Evolutionary conservation across 371 early-diverging fungal genomes (phyloP).

Genomic region (Mortierella sp.): DNA sequence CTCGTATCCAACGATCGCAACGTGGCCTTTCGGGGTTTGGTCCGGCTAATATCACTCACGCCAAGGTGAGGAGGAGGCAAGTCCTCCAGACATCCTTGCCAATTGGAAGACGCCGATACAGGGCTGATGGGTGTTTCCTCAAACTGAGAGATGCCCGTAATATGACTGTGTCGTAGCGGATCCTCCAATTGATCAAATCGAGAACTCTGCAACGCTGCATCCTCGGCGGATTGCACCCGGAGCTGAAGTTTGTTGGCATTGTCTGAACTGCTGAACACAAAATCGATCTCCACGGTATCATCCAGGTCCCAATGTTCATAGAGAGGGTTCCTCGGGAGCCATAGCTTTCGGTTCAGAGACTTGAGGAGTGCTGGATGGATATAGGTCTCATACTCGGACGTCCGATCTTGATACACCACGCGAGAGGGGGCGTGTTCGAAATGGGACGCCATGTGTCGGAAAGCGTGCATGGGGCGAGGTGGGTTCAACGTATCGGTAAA

Average conservation of each 20-base stretch:
- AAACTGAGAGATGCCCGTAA: slow-evolving; percentile 22
- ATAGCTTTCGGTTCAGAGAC: slow-evolving; percentile 53
- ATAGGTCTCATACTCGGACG: slow-evolving; percentile 55
- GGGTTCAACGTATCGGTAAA: slow-evolving; percentile 9
- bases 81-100: slow-evolving; percentile 33
- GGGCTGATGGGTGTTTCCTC: slow-evolving; percentile 2
- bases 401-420: slow-evolving; percentile 38
- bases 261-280: slow-evolving; percentile 42
- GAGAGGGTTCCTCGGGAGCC: slow-evolving; percentile 56
- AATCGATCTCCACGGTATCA: slow-evolving; percentile 49
- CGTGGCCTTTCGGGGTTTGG: neutral
- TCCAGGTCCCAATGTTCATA: slow-evolving; percentile 51
- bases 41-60: neutral
- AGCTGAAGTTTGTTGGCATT: slow-evolving; percentile 13
- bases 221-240: slow-evolving; percentile 8
- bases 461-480: slow-evolving; percentile 3
- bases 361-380: slow-evolving; percentile 56
- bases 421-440: slow-evolving; percentile 37
- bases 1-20: too few relatives aligned
- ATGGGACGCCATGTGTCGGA: slow-evolving; percentile 22
- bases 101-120: slow-evolving; percentile 15
- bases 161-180: neutral
- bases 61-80: neutral
- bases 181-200: neutral
- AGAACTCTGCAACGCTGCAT: slow-evolving; percentile 14